Percentiles rank a stretch among this genome's conserved stretches.
Evolutionary conservation across 495 filamentous ascomycete genomes (phyloP).

Genomic region (Clohesyomyces aquaticus): DNA sequence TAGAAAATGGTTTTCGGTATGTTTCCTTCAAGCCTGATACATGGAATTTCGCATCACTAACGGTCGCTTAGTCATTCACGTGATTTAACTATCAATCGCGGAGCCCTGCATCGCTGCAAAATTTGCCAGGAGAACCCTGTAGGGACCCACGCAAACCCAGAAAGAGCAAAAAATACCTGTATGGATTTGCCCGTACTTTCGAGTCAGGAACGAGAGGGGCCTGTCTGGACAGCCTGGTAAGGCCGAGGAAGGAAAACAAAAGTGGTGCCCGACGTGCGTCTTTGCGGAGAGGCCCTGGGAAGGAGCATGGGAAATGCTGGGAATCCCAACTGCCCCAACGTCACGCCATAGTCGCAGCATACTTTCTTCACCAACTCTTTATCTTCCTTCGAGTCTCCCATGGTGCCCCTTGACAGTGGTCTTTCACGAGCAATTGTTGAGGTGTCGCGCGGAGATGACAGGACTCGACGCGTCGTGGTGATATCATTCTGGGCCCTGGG

Average conservation of each 20-base stretch:
- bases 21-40: not conserved
- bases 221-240: no score
- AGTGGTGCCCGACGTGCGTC: not conserved
- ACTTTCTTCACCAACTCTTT: no score
- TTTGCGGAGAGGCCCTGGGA: not conserved
- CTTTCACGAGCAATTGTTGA: not conserved
- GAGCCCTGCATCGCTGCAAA: not conserved
- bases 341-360: not conserved
- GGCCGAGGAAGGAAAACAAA: no score
- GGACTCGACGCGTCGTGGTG: not conserved
- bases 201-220: slow-evolving; percentile 39
- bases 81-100: not conserved
- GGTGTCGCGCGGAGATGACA: not conserved
- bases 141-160: not conserved
- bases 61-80: slow-evolving; percentile 10
- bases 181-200: not conserved
- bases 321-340: not conserved
- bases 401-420: no score
- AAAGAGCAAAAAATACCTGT: no score
- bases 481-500: not conserved
- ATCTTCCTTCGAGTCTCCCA: no score
- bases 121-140: slow-evolving; percentile 16
- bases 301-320: not conserved
- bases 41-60: slow-evolving; percentile 2
- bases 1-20: no score